Percentiles rank a stretch among this genome's conserved stretches.
Conservation (phyloP, 2,329 filamentous ascomycete species). For the Cladosporium sp. region DNA sequence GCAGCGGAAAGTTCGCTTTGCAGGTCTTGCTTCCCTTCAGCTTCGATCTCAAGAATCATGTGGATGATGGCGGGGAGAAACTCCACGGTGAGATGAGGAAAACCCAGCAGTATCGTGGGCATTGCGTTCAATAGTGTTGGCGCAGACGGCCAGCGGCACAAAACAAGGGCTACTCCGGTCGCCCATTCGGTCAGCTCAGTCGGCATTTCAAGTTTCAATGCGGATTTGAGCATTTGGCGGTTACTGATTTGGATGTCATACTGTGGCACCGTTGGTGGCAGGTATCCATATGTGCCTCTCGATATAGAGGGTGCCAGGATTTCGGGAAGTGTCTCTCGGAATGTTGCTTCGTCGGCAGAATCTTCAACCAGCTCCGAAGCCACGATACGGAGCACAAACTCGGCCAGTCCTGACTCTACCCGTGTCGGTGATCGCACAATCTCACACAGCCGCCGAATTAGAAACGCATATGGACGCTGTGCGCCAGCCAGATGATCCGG, state of each 20-base stretch:
- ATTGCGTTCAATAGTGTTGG: background rate
- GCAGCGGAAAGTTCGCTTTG: slow-evolving; percentile 60
- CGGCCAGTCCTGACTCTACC: slow-evolving; percentile 39
- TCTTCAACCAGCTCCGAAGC: slow-evolving; percentile 15
- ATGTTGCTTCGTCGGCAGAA: slow-evolving; percentile 20
- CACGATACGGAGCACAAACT: slow-evolving; percentile 31
- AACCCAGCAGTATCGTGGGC: slow-evolving; percentile 2
- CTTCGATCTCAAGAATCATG: slow-evolving; percentile 64
- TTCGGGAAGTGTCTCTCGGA: slow-evolving; percentile 25
- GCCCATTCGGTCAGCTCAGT: slow-evolving; percentile 19
- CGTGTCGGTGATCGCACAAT: slow-evolving; percentile 25
- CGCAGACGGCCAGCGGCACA: slow-evolving; percentile 45
- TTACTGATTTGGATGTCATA: background rate
- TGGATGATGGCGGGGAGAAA: slow-evolving; percentile 74
- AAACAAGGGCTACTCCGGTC: slow-evolving; percentile 18
- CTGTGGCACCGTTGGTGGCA: slow-evolving; percentile 15
- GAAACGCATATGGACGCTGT: slow-evolving; percentile 17
- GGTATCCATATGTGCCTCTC: slow-evolving; percentile 23
- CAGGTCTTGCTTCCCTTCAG: slow-evolving; percentile 53
- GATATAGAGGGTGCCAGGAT: slow-evolving; percentile 20
- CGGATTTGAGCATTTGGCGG: slow-evolving; percentile 15
- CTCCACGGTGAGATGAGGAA: slow-evolving; percentile 60
- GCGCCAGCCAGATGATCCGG: background rate
- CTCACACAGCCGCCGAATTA: slow-evolving; percentile 30
- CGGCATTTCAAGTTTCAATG: slow-evolving; percentile 11